Conservation (phyloP, 208 protist genomes). For the Trypanosoma boissoni region DNA sequence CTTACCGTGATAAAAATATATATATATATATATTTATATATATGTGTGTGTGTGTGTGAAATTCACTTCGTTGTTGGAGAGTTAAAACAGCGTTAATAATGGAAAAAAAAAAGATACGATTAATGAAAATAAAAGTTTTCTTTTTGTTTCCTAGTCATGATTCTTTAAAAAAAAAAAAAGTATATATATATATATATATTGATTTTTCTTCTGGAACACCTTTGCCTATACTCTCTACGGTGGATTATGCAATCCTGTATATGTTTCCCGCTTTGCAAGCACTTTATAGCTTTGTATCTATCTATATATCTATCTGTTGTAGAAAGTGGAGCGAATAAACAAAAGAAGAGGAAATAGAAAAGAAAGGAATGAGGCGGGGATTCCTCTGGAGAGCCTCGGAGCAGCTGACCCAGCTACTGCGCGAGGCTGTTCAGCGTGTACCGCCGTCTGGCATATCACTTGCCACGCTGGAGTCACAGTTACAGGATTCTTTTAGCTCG, state of each 20-base stretch:
- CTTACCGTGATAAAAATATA: slow-evolving; percentile 2
- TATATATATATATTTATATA: too few species aligned
- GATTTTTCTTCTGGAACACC: too few species aligned
- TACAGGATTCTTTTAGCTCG: slow-evolving; percentile 16
- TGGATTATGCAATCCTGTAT: too few species aligned
- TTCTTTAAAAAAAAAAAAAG: not conserved
- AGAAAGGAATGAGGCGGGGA: slow-evolving; percentile 15
- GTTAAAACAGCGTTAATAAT: too few species aligned
- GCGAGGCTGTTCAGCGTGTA: slow-evolving; percentile 13
- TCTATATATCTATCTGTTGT: not conserved
- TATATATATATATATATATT: not conserved
- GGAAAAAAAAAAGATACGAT: not conserved
- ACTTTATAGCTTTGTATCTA: slow-evolving; percentile 4
- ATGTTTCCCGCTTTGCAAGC: not conserved
- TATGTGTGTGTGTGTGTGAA: too few species aligned
- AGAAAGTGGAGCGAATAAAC: not conserved
- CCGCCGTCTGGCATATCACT: slow-evolving; percentile 24
- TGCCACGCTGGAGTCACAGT: slow-evolving; percentile 13
- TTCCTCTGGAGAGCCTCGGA: not conserved
- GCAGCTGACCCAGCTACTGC: slow-evolving; percentile 10
- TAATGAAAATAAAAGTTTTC: too few species aligned
- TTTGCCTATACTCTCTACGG: too few species aligned
- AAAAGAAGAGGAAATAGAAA: not conserved
- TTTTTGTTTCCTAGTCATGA: too few species aligned
- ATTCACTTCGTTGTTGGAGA: not conserved